Base-by-base conservation (phyloP, 2,329 filamentous ascomycete genomes). In the Nemania serpens region DNA sequence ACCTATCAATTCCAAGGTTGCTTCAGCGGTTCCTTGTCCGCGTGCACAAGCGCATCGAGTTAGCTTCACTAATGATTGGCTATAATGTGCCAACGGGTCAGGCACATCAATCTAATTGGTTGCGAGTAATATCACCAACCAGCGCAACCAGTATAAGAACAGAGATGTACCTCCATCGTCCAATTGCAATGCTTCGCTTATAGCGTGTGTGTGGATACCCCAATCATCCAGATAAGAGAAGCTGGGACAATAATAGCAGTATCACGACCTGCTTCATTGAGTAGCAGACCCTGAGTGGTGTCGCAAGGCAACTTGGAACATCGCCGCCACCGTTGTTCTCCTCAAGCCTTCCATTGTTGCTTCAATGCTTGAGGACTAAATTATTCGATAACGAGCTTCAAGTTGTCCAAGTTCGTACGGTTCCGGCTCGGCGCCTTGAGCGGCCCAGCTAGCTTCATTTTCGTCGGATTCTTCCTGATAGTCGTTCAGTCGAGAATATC, bases 31-130 rank as follows among this genome's bases (percentile, higher is more conserved):
- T 34, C 54, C 53, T 52, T 57, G 48, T 57, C 47, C 41, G 13
- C 41, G 17, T 9, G 17, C 13, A 29, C 50, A 20, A 53, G 29
- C 49, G 20, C n/a, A 17, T 15, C 10, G 37, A n/a, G 29, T 37
- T 45, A 39, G 39, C 17, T 25, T 25, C 5, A 5, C 3, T 42
- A 9, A 7, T 52, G 45, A 64, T 62, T 64, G 58, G 58, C 34
- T 25, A 17, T 6, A 5, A 36, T 2, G 10, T 20, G 15, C 12
- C 50, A 12, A 5, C 20, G 39, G 41, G 56, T n/a, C 53, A 62
- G 60, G 55, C 42, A 62, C 55, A 48, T 51, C 36, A 7, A 22
- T 33, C 13, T 62, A 2, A 62, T 62, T 62, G 55, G 60, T 2
- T 41, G 22, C 41, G 47, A n/a, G 36, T 39, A 39, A 29, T 29